These are phyloP conservation scores for Aureobasidium lini DNA, from an alignment of 2,329 filamentous ascomycete species.

Conservation along the genomic window DNA sequence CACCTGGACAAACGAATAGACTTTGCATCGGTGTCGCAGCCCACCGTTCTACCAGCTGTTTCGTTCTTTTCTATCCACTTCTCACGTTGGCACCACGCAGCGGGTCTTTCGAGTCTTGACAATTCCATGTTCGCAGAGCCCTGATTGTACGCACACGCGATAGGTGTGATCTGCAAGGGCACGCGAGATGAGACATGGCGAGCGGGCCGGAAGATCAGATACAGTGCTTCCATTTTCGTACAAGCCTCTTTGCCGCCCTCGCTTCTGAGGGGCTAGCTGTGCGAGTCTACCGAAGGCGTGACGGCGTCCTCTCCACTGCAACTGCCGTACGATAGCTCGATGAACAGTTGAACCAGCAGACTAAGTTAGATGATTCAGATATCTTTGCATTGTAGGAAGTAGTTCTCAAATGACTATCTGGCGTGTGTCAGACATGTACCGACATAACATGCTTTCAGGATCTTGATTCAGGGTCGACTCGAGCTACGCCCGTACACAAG, in stretches of 20 bases:
- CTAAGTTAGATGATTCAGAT: too few species aligned
- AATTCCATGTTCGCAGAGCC: too few species aligned
- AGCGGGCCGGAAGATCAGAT: constrained; percentile 7
- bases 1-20: neutral
- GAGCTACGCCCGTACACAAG: neutral
- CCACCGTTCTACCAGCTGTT: neutral
- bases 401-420: neutral
- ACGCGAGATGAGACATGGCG: neutral
- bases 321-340: too few species aligned
- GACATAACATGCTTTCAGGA: neutral
- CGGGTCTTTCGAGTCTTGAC: neutral
- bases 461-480: neutral
- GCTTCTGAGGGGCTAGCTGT: neutral
- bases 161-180: neutral
- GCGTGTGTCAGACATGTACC: neutral
- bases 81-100: neutral
- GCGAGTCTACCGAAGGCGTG: neutral
- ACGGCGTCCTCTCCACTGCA: neutral
- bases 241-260: neutral
- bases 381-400: neutral
- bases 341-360: too few species aligned
- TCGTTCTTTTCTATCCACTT: neutral
- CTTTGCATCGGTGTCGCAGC: neutral
- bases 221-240: neutral
- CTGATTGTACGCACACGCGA: too few species aligned